Conservation (phyloP, 1,284 basidiomycete genomes). For the Leccinum proliferum region DNA sequence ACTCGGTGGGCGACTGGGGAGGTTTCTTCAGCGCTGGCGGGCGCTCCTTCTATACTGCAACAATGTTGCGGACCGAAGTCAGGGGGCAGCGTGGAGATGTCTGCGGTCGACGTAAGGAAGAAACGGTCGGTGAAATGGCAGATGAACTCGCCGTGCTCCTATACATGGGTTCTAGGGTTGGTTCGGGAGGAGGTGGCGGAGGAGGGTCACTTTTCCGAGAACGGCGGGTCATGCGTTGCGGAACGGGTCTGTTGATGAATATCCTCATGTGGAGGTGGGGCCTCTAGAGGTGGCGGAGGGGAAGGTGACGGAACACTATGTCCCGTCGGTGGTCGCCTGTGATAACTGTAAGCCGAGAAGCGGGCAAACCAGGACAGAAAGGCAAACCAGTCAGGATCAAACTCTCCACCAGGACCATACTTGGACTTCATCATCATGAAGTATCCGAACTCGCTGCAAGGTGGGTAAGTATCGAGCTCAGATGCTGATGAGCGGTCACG, state of each 20-base stretch:
- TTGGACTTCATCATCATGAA: constrained; percentile 62
- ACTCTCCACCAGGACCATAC: constrained; percentile 72
- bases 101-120: too few relatives aligned
- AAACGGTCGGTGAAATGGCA: too few relatives aligned
- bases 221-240: constrained; percentile 35
- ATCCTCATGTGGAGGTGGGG: constrained; percentile 37
- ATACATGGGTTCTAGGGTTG: constrained; percentile 4
- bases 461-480: constrained; percentile 7
- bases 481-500: constrained; percentile 26
- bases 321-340: constrained; percentile 43
- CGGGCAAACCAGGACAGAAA: neutral
- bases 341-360: neutral
- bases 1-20: too few relatives aligned
- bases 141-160: too few relatives aligned
- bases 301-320: constrained; percentile 33
- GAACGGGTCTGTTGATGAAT: constrained; percentile 35
- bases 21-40: too few relatives aligned
- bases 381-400: constrained; percentile 62
- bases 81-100: too few relatives aligned
- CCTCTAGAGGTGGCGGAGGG: constrained; percentile 38
- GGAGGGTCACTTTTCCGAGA: constrained; percentile 33
- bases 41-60: too few relatives aligned
- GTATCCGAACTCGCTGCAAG: constrained; percentile 58
- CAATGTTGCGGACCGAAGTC: too few relatives aligned
- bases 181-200: constrained; percentile 22